These are phyloP conservation scores for Fusarium coffeatum DNA, from an alignment of 2,329 filamentous ascomycete genomes.

Conservation along the genomic window DNA sequence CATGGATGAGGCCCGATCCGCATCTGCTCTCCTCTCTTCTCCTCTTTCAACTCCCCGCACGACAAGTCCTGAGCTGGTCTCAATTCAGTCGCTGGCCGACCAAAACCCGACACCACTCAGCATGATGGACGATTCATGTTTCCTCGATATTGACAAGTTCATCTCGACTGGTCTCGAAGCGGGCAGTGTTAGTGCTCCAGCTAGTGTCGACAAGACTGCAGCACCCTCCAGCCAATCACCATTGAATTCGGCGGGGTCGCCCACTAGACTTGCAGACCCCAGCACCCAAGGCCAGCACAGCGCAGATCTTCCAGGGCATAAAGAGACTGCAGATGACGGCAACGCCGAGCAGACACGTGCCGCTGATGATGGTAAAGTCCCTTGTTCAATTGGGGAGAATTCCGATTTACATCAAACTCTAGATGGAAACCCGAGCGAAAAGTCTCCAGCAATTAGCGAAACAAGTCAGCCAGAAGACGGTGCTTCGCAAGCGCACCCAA, in stretches of 20 bases:
- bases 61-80: constrained; percentile 45
- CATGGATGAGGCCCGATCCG: constrained; percentile 34
- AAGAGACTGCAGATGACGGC: constrained; percentile 28
- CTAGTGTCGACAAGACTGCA: constrained; percentile 35
- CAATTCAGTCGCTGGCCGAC: constrained; percentile 47
- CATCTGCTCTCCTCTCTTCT: constrained; percentile 40
- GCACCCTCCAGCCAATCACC: constrained; percentile 33
- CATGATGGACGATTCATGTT: constrained; percentile 47
- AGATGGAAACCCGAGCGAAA: constrained; percentile 7
- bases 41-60: constrained; percentile 43
- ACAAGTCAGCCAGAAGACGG: neutral
- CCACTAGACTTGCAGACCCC: constrained; percentile 20
- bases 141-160: constrained; percentile 19
- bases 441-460: constrained; percentile 1
- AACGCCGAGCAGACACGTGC: constrained; percentile 35
- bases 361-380: constrained; percentile 23
- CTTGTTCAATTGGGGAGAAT: constrained; percentile 15
- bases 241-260: constrained; percentile 20
- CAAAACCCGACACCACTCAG: constrained; percentile 47
- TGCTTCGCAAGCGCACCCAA: constrained; percentile 21
- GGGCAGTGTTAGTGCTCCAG: constrained; percentile 25
- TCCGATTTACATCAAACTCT: neutral
- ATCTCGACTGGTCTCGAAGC: constrained; percentile 22
- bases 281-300: constrained; percentile 25
- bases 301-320: constrained; percentile 32